Evolutionary conservation across 208 protist genomes (phyloP).

Genomic region (Leishmania guyanensis): DNA sequence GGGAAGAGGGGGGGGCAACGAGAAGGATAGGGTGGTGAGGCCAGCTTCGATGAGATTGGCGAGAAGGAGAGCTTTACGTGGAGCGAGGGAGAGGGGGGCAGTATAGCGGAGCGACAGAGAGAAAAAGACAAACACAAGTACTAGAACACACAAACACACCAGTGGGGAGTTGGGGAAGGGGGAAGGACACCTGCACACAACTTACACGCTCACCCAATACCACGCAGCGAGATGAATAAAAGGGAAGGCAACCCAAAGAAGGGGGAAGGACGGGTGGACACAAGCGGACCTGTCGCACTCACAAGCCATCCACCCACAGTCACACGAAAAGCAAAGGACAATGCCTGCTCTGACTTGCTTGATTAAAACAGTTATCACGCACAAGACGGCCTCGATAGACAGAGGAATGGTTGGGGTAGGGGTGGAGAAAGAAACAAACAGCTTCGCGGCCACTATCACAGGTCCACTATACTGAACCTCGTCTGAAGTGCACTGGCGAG

Average conservation of each 20-base stretch:
- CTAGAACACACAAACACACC: too few relatives aligned
- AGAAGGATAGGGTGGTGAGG: not conserved
- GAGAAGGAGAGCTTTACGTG: too few relatives aligned
- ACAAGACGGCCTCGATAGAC: not conserved
- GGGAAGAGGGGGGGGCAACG: not conserved
- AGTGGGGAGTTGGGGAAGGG: not conserved
- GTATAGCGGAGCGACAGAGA: not conserved
- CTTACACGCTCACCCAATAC: not conserved
- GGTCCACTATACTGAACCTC: not conserved
- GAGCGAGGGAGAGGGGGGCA: not conserved
- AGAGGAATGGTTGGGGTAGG: not conserved
- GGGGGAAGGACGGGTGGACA: not conserved
- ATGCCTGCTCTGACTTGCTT: not conserved
- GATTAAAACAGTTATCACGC: not conserved
- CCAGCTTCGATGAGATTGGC: too few relatives aligned
- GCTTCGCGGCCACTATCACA: not conserved
- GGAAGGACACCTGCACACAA: not conserved
- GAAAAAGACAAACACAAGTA: not conserved
- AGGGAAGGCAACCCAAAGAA: not conserved
- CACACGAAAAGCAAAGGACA: constrained; percentile 1
- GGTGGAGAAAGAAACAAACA: not conserved
- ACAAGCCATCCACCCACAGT: not conserved
- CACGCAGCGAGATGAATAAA: constrained; percentile 8
- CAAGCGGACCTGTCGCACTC: not conserved
- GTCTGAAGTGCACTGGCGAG: not conserved